Conservation (phyloP, 2,329 filamentous ascomycete genomes). For the Venturia pyrina region DNA sequence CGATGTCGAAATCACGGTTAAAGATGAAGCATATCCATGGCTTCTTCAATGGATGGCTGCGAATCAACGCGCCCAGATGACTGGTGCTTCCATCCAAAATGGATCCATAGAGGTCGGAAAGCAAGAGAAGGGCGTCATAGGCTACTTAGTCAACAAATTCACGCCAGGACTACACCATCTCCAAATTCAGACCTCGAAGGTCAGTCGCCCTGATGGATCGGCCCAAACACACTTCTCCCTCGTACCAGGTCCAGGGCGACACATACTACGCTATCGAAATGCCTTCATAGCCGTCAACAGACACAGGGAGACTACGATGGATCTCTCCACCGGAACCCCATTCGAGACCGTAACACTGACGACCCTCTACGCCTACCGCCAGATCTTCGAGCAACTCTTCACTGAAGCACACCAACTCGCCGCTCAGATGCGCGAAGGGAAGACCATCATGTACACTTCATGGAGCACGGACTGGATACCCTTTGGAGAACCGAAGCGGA, state of each 20-base stretch:
- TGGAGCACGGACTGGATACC: slow-evolving; percentile 75
- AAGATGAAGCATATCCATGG: slow-evolving; percentile 90
- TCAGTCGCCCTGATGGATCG: slow-evolving; percentile 54
- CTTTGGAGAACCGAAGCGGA: slow-evolving; percentile 75
- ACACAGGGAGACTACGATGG: slow-evolving; percentile 75
- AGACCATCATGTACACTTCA: slow-evolving; percentile 83
- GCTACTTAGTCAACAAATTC: slow-evolving; percentile 46
- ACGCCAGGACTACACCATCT: slow-evolving; percentile 53
- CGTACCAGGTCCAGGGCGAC: slow-evolving; percentile 81
- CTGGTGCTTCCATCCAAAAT: neutral
- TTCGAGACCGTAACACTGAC: slow-evolving; percentile 93
- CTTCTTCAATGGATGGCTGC: slow-evolving; percentile 89
- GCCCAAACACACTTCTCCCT: slow-evolving; percentile 74
- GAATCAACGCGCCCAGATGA: slow-evolving; percentile 53
- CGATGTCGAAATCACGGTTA: slow-evolving; percentile 89
- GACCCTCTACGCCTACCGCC: slow-evolving; percentile 77
- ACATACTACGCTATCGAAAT: slow-evolving; percentile 76
- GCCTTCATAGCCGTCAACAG: slow-evolving; percentile 82
- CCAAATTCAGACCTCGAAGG: slow-evolving; percentile 54
- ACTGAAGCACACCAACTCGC: slow-evolving; percentile 75
- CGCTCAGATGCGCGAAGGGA: slow-evolving; percentile 72
- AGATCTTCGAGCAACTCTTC: slow-evolving; percentile 86
- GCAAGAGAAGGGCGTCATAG: slow-evolving; percentile 31
- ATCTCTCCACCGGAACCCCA: slow-evolving; percentile 73
- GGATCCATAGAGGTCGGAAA: slow-evolving; percentile 16